These are phyloP conservation scores for Citrus inodora DNA, from an alignment of 345 rosid genomes.

Conservation along the genomic window DNA sequence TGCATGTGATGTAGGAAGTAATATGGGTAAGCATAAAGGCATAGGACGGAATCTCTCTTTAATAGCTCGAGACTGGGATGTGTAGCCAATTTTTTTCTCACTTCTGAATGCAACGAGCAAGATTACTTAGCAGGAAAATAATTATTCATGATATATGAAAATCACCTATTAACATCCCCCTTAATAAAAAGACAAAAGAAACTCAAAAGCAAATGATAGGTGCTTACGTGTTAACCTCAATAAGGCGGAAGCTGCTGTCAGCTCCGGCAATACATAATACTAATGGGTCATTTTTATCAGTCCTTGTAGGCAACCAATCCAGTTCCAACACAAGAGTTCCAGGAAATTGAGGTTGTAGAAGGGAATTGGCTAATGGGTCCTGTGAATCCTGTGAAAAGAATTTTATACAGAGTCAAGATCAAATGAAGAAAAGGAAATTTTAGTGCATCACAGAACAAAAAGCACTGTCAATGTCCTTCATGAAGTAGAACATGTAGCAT, in stretches of 20 bases:
- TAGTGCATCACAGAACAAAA: not conserved
- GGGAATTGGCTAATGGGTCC: slow-evolving; percentile 95
- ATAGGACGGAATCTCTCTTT: slow-evolving; percentile 93
- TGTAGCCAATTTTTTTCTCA: slow-evolving; percentile 57
- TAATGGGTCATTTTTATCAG: slow-evolving; percentile 76
- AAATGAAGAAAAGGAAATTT: not conserved
- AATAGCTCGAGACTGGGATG: slow-evolving; percentile 40
- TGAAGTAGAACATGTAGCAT: not conserved
- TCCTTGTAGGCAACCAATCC: slow-evolving; percentile 88
- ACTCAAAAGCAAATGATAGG: slow-evolving; percentile 1
- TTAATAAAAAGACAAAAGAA: not conserved
- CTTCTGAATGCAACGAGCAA: slow-evolving; percentile 43
- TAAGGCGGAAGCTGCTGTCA: slow-evolving; percentile 91
- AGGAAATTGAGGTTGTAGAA: slow-evolving; percentile 91
- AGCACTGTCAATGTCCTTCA: not conserved
- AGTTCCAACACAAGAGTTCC: slow-evolving; percentile 97
- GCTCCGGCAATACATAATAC: slow-evolving; percentile 95
- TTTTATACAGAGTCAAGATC: slow-evolving; percentile 3
- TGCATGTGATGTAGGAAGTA: slow-evolving; percentile 90
- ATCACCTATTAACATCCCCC: not conserved
- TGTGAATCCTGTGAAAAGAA: slow-evolving; percentile 70
- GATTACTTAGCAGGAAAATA: not conserved
- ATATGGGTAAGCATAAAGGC: slow-evolving; percentile 85
- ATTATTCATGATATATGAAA: slow-evolving; percentile 1
- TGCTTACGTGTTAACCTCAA: slow-evolving; percentile 80